Percentiles rank a stretch among this genome's conserved stretches.
phyloP scores from a whole-genome alignment of 352 stramenopile species.

The Pythium periplocum region DNA sequence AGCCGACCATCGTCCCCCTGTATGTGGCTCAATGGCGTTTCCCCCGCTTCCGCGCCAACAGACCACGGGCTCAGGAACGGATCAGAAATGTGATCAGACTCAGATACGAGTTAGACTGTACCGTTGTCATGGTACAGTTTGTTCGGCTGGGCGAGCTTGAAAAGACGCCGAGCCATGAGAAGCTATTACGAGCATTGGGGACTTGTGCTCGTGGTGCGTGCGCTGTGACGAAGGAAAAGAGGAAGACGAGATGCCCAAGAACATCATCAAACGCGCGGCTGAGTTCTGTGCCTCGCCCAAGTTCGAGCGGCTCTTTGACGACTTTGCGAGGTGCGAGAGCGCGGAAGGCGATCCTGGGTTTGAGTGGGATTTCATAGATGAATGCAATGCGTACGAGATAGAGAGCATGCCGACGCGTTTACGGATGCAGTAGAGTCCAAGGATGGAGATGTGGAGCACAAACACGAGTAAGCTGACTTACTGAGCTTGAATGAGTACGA shows the following conservation, averaged over 20 bases:
- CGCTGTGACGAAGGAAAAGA: neutral
- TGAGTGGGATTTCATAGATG: neutral
- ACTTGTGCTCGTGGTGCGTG: no score
- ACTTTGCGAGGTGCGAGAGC: constrained; percentile 50
- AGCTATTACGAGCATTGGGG: no score
- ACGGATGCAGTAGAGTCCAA: constrained; percentile 61
- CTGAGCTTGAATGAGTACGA: neutral
- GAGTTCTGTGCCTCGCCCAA: constrained; percentile 68
- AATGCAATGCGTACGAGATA: constrained; percentile 11
- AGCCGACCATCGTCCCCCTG: constrained; percentile 8
- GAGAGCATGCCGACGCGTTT: constrained; percentile 59
- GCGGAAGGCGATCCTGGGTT: neutral
- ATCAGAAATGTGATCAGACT: constrained; percentile 1
- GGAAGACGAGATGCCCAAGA: constrained; percentile 28
- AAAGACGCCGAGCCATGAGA: no score
- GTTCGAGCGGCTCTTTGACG: constrained; percentile 73
- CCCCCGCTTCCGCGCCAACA: constrained; percentile 2
- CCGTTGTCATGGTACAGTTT: no score
- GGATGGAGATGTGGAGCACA: constrained; percentile 61
- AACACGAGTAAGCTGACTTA: constrained; percentile 50
- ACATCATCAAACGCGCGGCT: constrained; percentile 56
- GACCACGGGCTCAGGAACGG: constrained; percentile 1
- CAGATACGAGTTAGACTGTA: neutral
- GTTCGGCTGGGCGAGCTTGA: no score
- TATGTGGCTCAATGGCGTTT: neutral